Percentiles rank a stretch among this genome's conserved stretches.
These are phyloP conservation scores for Angophora floribunda DNA, from an alignment of 345 rosid genomes.

Conservation along the genomic window DNA sequence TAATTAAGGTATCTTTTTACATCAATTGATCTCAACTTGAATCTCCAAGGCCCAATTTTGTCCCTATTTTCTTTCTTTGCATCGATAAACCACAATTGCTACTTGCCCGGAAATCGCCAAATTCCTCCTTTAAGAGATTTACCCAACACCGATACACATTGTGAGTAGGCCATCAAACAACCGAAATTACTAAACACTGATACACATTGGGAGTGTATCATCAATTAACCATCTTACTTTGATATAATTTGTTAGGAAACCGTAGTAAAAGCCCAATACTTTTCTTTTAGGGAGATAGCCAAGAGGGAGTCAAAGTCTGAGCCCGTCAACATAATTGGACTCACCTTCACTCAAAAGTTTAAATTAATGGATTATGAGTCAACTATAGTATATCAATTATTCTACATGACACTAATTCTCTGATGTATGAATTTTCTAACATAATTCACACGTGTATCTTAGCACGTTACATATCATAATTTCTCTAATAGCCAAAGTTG, in stretches of 20 bases:
- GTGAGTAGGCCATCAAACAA: no score
- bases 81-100: no score
- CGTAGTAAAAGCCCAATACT: not conserved
- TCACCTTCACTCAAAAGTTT: not conserved
- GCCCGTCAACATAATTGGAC: rapidly evolving
- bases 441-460: no score
- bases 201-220: not conserved
- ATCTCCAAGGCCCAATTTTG: not conserved
- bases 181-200: no score
- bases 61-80: not conserved
- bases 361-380: not conserved
- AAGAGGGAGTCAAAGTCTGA: not conserved
- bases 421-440: not conserved
- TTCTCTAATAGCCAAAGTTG: not conserved
- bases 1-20: rapidly evolving
- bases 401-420: no score
- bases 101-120: no score
- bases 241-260: not conserved
- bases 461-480: no score
- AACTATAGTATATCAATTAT: no score
- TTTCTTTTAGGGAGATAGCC: not conserved
- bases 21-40: not conserved
- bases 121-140: no score
- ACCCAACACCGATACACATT: no score
- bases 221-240: not conserved